Conservation (phyloP, 2,329 filamentous ascomycete species). For the Elsinoe perseae region DNA sequence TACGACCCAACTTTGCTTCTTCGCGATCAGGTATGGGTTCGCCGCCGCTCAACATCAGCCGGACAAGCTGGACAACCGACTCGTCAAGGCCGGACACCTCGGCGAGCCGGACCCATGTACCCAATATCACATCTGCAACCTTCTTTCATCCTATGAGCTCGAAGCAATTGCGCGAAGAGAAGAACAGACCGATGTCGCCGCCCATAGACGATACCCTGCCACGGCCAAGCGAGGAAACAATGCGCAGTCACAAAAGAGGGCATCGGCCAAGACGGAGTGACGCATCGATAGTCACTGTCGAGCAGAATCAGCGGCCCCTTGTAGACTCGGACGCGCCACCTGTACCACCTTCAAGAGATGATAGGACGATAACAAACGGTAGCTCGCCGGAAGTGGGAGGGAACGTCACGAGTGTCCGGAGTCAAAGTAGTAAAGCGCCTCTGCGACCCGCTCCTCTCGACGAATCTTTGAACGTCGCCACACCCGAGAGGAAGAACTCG, state of each 20-base stretch:
- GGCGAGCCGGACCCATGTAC: slow-evolving; percentile 77
- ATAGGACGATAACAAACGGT: slow-evolving; percentile 55
- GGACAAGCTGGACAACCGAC: slow-evolving; percentile 19
- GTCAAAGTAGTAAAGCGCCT: slow-evolving; percentile 71
- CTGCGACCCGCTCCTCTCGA: slow-evolving; percentile 38
- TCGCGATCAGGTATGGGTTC: slow-evolving; percentile 18
- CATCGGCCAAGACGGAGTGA: slow-evolving; percentile 52
- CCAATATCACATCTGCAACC: slow-evolving; percentile 76
- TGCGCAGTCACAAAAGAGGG: slow-evolving; percentile 27
- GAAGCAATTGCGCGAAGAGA: slow-evolving; percentile 55
- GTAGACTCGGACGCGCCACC: slow-evolving; percentile 39
- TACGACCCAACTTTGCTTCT: slow-evolving; percentile 9
- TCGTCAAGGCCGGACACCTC: slow-evolving; percentile 53
- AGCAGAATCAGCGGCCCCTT: slow-evolving; percentile 28
- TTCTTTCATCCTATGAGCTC: slow-evolving; percentile 98
- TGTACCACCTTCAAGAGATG: slow-evolving; percentile 62
- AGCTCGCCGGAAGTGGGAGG: slow-evolving; percentile 9
- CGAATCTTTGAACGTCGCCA: slow-evolving; percentile 32
- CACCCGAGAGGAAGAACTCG: slow-evolving; percentile 42
- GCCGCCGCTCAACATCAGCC: slow-evolving; percentile 19
- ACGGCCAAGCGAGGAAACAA: slow-evolving; percentile 21
- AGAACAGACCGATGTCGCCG: slow-evolving; percentile 22
- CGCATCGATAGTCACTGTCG: slow-evolving; percentile 44
- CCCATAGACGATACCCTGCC: slow-evolving; percentile 23
- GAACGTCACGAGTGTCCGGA: slow-evolving; percentile 37